A percentile compares a stretch with the other conserved stretches of the same genome.
Evolutionary conservation across 2,329 filamentous ascomycete species (phyloP).

Genomic region (Talaromyces sp.): DNA sequence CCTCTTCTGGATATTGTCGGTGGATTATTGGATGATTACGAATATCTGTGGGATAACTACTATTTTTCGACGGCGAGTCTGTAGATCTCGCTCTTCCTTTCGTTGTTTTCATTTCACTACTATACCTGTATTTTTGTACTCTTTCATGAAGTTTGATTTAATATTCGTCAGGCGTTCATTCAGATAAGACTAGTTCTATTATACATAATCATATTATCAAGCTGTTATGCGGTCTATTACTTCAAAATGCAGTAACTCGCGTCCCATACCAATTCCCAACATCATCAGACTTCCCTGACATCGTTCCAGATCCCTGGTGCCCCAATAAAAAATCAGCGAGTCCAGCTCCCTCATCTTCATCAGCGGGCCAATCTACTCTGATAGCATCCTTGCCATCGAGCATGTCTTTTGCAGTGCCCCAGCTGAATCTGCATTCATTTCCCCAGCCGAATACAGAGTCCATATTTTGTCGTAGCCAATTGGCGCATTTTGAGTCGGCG

Average conservation of each 20-base stretch:
- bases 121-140: constrained; percentile 2
- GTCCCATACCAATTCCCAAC: constrained; percentile 75
- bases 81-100: constrained; percentile 18
- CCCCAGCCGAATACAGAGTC: constrained; percentile 95
- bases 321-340: constrained; percentile 70
- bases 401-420: constrained; percentile 92
- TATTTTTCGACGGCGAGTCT: constrained; percentile 70
- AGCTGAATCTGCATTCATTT: constrained; percentile 86
- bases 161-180: constrained; percentile 4
- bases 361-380: constrained; percentile 77
- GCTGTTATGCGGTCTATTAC: background rate
- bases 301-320: constrained; percentile 24
- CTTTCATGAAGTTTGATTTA: background rate
- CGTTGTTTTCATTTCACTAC: too few relatives aligned
- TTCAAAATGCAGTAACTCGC: constrained; percentile 65
- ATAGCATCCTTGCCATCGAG: constrained; percentile 69
- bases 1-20: constrained; percentile 75
- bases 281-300: constrained; percentile 60
- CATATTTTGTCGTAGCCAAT: constrained; percentile 81
- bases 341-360: constrained; percentile 63
- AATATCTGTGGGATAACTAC: constrained; percentile 97
- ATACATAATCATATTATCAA: constrained; percentile 17
- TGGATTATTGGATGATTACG: constrained; percentile 88
- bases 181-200: constrained; percentile 14
- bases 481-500: constrained; percentile 71